Percentiles rank a stretch among this genome's conserved stretches.
These are phyloP conservation scores for Solanum peruvianum DNA, from an alignment of 257 asterid species.

Conservation along the genomic window DNA sequence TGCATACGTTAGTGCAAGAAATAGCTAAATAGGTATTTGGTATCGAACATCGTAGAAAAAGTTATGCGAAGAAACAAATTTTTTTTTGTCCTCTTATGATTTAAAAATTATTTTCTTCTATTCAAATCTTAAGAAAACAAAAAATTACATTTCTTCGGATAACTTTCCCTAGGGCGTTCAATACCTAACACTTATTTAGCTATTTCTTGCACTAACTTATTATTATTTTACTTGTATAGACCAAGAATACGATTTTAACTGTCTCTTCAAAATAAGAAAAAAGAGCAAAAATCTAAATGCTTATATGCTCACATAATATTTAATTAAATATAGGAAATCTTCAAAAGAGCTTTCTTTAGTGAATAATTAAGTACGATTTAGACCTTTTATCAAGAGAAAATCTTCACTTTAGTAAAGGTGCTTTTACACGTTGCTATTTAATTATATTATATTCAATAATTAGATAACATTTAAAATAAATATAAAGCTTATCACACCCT, in stretches of 20 bases:
- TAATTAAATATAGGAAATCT: neutral
- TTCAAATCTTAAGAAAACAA: neutral
- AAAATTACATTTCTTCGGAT: neutral
- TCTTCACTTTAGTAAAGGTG: neutral
- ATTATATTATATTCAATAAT: neutral
- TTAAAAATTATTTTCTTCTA: neutral
- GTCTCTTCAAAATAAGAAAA: neutral
- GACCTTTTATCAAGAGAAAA: neutral
- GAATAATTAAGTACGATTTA: neutral
- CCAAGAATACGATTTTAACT: neutral
- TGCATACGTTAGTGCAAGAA: neutral
- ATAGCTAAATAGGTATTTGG: neutral
- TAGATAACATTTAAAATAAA: neutral
- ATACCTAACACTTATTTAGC: neutral
- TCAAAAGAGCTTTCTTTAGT: neutral
- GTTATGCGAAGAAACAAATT: neutral
- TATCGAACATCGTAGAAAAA: neutral
- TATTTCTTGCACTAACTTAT: neutral
- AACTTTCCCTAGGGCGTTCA: neutral
- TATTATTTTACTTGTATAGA: neutral
- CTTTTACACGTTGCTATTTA: neutral
- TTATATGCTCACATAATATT: neutral
- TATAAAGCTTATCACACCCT: neutral
- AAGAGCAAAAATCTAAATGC: neutral
- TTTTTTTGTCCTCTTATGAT: neutral